Evolutionary conservation across 2,329 filamentous ascomycete species (phyloP).

Genomic region (Fusarium sp.): DNA sequence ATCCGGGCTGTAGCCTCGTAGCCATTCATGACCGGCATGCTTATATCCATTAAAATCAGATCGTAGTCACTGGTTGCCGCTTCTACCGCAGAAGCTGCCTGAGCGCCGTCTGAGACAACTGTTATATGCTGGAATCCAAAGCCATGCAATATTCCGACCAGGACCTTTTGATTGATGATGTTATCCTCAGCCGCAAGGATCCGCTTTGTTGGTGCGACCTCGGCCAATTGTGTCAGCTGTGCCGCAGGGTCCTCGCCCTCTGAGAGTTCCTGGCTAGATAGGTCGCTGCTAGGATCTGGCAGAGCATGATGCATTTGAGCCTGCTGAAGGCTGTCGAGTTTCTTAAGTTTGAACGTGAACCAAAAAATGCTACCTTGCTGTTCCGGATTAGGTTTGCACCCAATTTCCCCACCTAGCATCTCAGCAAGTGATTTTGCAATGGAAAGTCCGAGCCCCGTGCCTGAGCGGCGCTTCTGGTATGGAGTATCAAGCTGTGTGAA

Average conservation of each 20-base stretch:
- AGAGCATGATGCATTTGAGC: accelerated
- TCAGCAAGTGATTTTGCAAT: conserved; percentile 4
- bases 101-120: conserved; percentile 6
- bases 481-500: conserved; percentile 14
- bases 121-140: conserved; percentile 11
- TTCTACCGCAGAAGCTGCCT: not conserved
- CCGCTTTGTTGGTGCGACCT: not conserved
- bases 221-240: not conserved
- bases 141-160: conserved; percentile 10
- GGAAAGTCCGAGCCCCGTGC: conserved; percentile 11
- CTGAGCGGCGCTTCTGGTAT: not conserved
- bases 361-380: conserved; percentile 7
- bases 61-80: not conserved
- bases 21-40: conserved; percentile 11
- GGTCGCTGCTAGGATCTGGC: accelerated
- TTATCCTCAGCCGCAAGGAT: conserved; percentile 3
- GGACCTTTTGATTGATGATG: conserved; percentile 12
- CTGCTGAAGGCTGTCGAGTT: not conserved
- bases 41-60: conserved; percentile 15
- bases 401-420: not conserved
- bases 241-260: not conserved
- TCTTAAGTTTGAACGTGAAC: not conserved
- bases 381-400: not conserved
- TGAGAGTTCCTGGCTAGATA: not conserved
- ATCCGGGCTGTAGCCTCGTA: conserved; percentile 10